Evolutionary conservation across 768 basidiomycete genomes (phyloP), one percentile per base, ranked within the genome.

Genomic region (Leucocoprinus birnbaumii): DNA sequence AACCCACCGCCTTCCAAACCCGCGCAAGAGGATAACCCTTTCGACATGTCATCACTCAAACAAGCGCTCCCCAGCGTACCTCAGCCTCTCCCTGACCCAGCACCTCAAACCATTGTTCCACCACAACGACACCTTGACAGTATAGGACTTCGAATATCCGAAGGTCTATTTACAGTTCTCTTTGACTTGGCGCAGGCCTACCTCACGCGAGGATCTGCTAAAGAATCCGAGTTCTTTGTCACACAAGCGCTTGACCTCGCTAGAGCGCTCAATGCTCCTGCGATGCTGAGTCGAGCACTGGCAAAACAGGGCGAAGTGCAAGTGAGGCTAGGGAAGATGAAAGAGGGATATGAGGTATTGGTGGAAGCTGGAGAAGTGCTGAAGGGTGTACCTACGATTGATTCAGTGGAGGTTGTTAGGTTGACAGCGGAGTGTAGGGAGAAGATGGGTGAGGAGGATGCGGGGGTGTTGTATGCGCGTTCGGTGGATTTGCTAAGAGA

Each of bases 191-290:
- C 81, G 0, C 77, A 83, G 7, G 75, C 80, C 0, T 91, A 94
- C 61, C 74, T 84, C 18, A 66, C 71, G 0, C 82, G 92, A 16
- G 96, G 96, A 0, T 92, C 94, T 4, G 81, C 86, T 2, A 82
- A 88, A 19, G 93, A 95, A 62, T 86, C 91, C 1, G 86, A 91
- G 57, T 94, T 89, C 62, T 96, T 94, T 65, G 77, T 87, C 0
- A 76, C 86, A 38, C 87, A 93, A 64, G 89, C 89, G 1, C 72
- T 79, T n/a, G 83, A 85, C 18, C 72, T 98, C 1, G 90, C 92
- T 0, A 72, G 77, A 45, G 76, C 86, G 5, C 66, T 93, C 10
- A 85, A 85, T 57, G 81, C 87, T 0, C 83, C 87, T 14, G 77
- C 83, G 0, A 71, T 90, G 62, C 67, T 79, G 6, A 81, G 85